Evolutionary conservation across 495 filamentous ascomycete genomes (phyloP).

Genomic region (Xeromyces bisporus): DNA sequence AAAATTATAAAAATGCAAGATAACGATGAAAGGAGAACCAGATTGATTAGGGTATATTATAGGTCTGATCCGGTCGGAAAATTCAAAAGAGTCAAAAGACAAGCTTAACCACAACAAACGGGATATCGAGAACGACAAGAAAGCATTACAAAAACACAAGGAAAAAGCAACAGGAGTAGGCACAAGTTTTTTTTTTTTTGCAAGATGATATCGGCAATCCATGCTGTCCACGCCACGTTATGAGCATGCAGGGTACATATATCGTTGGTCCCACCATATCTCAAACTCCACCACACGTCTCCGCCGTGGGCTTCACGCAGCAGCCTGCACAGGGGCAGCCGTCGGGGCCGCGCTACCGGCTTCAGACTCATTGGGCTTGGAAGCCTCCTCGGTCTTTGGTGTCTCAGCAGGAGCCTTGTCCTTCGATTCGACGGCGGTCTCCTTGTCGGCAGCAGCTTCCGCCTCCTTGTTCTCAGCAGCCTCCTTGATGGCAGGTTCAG

Average conservation of each 20-base stretch:
- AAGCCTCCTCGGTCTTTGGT: conserved; percentile 4
- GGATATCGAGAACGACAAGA: conserved; percentile 12
- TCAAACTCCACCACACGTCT: conserved; percentile 23
- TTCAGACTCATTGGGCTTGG: conserved; percentile 20
- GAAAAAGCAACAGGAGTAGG: not conserved
- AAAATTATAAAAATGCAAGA: too few relatives aligned
- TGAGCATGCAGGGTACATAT: conserved; percentile 8
- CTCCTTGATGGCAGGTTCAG: conserved; percentile 20
- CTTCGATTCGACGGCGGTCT: conserved; percentile 18
- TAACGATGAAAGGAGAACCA: conserved; percentile 12
- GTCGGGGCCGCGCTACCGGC: conserved; percentile 19
- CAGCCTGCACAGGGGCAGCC: conserved; percentile 31
- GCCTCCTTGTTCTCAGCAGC: too few relatives aligned
- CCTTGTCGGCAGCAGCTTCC: too few relatives aligned
- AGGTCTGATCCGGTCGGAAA: conserved; percentile 7
- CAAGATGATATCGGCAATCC: not conserved
- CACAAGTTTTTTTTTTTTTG: conserved; percentile 2
- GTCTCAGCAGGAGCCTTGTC: conserved; percentile 14
- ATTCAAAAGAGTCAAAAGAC: conserved; percentile 3
- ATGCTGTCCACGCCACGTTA: conserved; percentile 5
- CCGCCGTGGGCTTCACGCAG: conserved; percentile 24
- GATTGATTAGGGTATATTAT: conserved; percentile 10
- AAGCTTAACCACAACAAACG: not conserved
- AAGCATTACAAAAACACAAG: not conserved
- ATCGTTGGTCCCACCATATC: conserved; percentile 27